Evolutionary conservation across 2,329 filamentous ascomycete genomes (phyloP).

Genomic region (Calycina marina): DNA sequence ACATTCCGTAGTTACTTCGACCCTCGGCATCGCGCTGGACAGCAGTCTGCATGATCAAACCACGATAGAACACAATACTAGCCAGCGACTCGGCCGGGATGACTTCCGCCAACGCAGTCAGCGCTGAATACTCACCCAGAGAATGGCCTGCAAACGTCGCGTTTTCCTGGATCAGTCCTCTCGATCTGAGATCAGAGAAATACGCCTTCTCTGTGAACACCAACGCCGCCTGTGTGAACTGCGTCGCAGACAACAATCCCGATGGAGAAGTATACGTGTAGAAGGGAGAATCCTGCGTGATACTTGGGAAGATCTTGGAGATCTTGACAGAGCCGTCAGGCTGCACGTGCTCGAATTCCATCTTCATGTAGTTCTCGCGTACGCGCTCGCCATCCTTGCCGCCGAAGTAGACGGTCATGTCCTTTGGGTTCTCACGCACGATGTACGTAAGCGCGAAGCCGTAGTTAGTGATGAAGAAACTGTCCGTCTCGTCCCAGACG

Average conservation of each 20-base stretch:
- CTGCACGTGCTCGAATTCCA: constrained; percentile 4
- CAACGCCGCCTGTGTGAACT: constrained; percentile 24
- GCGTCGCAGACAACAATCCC: constrained; percentile 23
- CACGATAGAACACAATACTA: constrained; percentile 64
- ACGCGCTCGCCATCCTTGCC: constrained; percentile 12
- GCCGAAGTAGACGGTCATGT: constrained; percentile 25
- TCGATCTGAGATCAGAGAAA: constrained; percentile 18
- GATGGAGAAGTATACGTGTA: constrained; percentile 18
- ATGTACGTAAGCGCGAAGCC: constrained; percentile 24
- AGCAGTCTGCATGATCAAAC: constrained; percentile 34
- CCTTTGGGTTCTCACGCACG: constrained; percentile 25
- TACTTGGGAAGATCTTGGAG: constrained; percentile 5
- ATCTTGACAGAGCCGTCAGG: not conserved
- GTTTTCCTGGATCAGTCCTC: constrained; percentile 16
- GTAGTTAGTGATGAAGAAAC: constrained; percentile 21
- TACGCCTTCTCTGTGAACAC: constrained; percentile 20
- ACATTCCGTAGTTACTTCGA: constrained; percentile 95
- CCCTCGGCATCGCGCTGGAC: constrained; percentile 85
- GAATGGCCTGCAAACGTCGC: constrained; percentile 75
- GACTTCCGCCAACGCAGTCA: constrained; percentile 85
- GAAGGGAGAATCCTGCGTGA: constrained; percentile 9
- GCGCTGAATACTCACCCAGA: constrained; percentile 91
- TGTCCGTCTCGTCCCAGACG: constrained; percentile 26
- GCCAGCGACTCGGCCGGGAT: constrained; percentile 95
- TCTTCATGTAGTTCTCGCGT: constrained; percentile 6